Evolutionary conservation across 371 early-diverging fungal species (phyloP).

Genomic region (Haplosporangium sp.): DNA sequence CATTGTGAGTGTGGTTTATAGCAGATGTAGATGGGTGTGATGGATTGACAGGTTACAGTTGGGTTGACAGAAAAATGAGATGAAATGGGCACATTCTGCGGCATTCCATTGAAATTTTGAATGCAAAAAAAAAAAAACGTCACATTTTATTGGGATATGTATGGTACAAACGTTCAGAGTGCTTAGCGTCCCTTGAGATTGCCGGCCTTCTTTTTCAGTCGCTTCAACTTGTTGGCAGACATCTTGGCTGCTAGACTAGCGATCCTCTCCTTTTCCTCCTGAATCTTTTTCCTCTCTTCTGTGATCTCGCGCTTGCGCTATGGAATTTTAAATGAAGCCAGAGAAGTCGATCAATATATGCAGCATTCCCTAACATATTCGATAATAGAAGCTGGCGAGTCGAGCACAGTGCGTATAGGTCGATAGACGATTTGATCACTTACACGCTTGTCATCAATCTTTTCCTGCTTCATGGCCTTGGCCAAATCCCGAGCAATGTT

Average conservation of each 20-base stretch:
- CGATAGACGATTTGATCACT: slow-evolving; percentile 4
- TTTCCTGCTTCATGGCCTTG: slow-evolving; percentile 50
- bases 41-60: background rate
- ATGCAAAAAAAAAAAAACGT: background rate
- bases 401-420: background rate
- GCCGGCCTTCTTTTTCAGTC: slow-evolving; percentile 61
- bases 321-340: too few relatives aligned
- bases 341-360: too few relatives aligned
- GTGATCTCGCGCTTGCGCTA: slow-evolving; percentile 71
- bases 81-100: slow-evolving; percentile 8
- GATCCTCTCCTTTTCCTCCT: slow-evolving; percentile 71
- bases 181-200: slow-evolving; percentile 56
- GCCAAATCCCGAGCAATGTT: slow-evolving; percentile 47
- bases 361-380: too few relatives aligned
- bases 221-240: slow-evolving; percentile 63
- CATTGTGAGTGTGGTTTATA: slow-evolving; percentile 60
- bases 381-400: too few relatives aligned
- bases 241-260: slow-evolving; percentile 68
- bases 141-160: background rate
- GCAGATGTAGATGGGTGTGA: background rate
- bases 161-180: slow-evolving; percentile 8
- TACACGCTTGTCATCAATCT: slow-evolving; percentile 56
- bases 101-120: slow-evolving; percentile 5
- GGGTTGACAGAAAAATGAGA: background rate
- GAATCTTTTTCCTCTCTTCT: slow-evolving; percentile 67